Evolutionary conservation across 331 rosid genomes (phyloP), one percentile per base, ranked within the genome.

Genomic region (Malus hybrid): DNA sequence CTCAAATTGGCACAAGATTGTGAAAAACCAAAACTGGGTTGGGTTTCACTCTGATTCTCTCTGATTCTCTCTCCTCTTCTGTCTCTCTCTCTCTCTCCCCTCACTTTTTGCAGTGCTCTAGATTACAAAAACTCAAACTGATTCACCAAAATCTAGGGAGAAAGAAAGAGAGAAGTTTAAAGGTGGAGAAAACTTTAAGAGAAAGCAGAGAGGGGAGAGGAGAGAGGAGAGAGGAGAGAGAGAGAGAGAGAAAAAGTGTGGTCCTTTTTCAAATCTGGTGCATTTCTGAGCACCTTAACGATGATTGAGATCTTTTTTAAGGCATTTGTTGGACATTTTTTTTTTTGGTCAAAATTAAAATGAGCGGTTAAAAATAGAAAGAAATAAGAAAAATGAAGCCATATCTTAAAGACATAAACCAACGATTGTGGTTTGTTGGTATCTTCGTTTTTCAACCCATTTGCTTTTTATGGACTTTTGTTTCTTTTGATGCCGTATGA

Each of bases 1-100:
- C 33, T 24, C 46, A 48, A 48, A 67, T 54, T 65, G 63, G 81
- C 74, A 66, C 28, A 72, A 67, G 50, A 57, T 3, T 39, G 2
- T 67, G 39, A 29, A 74, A 70, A 65, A 46, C 70, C 44, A 31
- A 32, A 69, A 70, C 59, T 73, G 83, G 76, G 80, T 77, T 72
- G 36, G 70, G 22, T 77, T n/a, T 10, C 46, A 28, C 61, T 34
- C 74, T 7, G 52, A 69, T 11, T 18, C 69, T 62, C 61, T 34
- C 74, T 7, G 52, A 69, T 11, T 18, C 69, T 62, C 67, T 59
- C 64, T 59, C 64, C 10, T 7, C 9, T 0, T 48, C 18, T 3
- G 24, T 18, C 59, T 16, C 57, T 52, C 57, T 16, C 52, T 44
- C 50, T 12, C 33, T 33, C 75, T 12, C 70, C 19, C 73, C 42